A percentile compares a stretch with the other conserved stretches of the same genome.
These are phyloP conservation scores for Wickerhamiella azyma DNA, from an alignment of 805 yeast species.

Conservation along the genomic window DNA sequence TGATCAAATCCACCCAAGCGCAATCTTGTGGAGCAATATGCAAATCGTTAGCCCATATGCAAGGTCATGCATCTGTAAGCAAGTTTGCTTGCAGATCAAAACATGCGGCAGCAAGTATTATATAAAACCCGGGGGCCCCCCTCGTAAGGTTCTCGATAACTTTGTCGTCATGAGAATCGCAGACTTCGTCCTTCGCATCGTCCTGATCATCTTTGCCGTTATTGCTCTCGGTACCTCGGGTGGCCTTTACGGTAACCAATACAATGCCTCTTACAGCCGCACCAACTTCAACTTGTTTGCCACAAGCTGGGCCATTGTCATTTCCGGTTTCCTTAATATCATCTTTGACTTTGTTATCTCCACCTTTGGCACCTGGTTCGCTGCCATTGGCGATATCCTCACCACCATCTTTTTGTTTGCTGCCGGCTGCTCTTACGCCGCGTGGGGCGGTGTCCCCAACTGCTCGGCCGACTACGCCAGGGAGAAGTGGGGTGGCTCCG, in stretches of 20 bases:
- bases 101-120: conserved; percentile 8
- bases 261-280: conserved; percentile 43
- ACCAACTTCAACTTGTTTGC: conserved; percentile 82
- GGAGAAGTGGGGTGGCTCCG: conserved; percentile 41
- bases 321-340: conserved; percentile 47
- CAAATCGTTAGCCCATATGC: conserved; percentile 5
- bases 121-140: conserved; percentile 5
- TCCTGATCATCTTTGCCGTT: conserved; percentile 63
- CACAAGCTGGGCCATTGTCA: conserved; percentile 70
- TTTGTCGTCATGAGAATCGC: conserved; percentile 45
- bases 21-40: neutral
- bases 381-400: conserved; percentile 67
- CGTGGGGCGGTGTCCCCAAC: conserved; percentile 39
- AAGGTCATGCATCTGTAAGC: conserved; percentile 5
- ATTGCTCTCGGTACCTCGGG: conserved; percentile 80
- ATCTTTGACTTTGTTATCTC: conserved; percentile 62
- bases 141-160: neutral
- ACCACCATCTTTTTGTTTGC: conserved; percentile 86
- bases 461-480: conserved; percentile 9
- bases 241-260: conserved; percentile 35
- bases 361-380: conserved; percentile 76
- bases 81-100: conserved; percentile 12
- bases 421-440: conserved; percentile 90
- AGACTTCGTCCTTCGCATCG: conserved; percentile 59
- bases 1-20: neutral